Base-by-base conservation (phyloP, 192 early-diverging fungal genomes). In the Coemansia sp. region DNA sequence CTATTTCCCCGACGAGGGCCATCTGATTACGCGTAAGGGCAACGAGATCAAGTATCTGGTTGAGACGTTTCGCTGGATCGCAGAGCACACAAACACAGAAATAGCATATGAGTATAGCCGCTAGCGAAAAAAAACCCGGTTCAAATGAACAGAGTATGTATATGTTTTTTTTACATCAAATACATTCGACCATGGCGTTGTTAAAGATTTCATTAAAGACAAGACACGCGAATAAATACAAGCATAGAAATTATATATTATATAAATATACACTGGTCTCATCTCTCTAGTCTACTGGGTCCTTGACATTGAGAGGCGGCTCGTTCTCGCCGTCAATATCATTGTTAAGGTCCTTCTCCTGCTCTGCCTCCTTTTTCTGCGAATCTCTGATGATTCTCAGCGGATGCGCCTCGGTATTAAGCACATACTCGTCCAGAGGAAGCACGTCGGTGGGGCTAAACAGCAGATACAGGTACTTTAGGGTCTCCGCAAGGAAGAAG, bases 391-490 rank as follows among this genome's bases (percentile, higher is more conserved):
- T 68, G 23, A 83, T 75, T 45, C 70, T 66, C 24, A 97, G 62
- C 47, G 93, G 93, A 76, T 97, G 96, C 22, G 93, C 95, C 72
- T 97, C 96, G 3, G 96, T 98, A 66, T 93, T 98, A 62, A 97
- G 86, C 4, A 98, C 93, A 78, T 86, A 95, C 71, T 91, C 68
- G 58, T 92, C 88, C 35, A 95, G 75, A 9, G 90, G 74, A 32
- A 93, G 64, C 7, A 83, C 55, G 61, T 86, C 72, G 28, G 82
- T 72, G 18, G 86, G 73, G n/a, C 83, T 84, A 68, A 93, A 97
- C 51, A 97, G 82, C 66, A 98, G 62, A 70, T 92, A 98, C 24
- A 94, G 81, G 70, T 98, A 98, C 77, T 98, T 98, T 61, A 98
- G 85, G 0, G 95, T 95, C 70, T 98, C 96, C 0, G 95, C 94